These are phyloP conservation scores for Cryptosporidium tyzzeri DNA, from an alignment of 169 alveolate species.

Conservation along the genomic window DNA sequence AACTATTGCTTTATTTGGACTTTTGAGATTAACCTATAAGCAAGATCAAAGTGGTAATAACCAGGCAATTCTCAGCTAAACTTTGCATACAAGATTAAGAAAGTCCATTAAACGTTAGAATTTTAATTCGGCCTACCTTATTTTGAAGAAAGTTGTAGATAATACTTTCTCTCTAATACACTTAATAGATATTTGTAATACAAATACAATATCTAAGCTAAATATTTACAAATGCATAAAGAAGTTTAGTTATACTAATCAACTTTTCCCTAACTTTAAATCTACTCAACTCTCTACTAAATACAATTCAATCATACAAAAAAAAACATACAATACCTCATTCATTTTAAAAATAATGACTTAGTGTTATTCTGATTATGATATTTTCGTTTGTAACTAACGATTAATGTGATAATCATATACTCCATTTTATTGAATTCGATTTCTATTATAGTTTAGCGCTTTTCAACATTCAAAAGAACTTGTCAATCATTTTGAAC, in stretches of 20 bases:
- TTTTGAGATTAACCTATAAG: constrained; percentile 29
- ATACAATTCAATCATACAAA: background rate
- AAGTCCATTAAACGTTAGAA: too few species aligned
- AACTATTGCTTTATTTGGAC: constrained; percentile 50
- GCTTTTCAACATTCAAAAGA: constrained; percentile 25
- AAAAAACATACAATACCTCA: background rate
- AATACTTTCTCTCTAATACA: background rate
- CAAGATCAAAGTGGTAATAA: constrained; percentile 14
- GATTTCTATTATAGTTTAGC: constrained; percentile 18
- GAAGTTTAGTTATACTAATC: background rate
- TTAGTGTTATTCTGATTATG: constrained; percentile 13
- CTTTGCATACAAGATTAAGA: background rate
- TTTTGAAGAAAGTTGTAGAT: background rate
- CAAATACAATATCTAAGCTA: background rate
- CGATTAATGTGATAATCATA: background rate
- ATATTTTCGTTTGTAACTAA: background rate
- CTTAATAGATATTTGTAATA: background rate
- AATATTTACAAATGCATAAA: background rate
- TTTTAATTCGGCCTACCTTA: too few species aligned
- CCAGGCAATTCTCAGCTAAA: background rate
- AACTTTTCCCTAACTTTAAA: background rate
- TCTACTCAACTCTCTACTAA: background rate
- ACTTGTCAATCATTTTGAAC: background rate
- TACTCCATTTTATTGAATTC: constrained; percentile 17
- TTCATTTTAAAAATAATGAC: constrained; percentile 1